phyloP scores from a whole-genome alignment of 2,329 filamentous ascomycete genomes.

The Leptosphaerulina australis region DNA sequence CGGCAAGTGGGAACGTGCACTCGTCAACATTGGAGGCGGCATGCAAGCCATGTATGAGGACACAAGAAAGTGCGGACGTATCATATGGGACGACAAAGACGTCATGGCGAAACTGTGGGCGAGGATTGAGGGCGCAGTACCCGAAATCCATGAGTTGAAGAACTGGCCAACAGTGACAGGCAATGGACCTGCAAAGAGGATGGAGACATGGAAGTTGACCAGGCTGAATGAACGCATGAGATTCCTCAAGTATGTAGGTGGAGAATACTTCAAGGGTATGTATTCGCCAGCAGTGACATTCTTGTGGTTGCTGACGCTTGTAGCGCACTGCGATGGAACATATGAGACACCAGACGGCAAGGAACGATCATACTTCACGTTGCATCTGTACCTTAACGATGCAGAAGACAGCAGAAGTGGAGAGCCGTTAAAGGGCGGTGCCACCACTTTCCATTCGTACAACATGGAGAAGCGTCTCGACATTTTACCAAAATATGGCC shows the following conservation, averaged over 20 bases:
- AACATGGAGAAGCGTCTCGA: conserved; percentile 46
- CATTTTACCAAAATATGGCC: conserved; percentile 58
- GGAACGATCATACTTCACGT: conserved; percentile 59
- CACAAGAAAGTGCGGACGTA: conserved; percentile 73
- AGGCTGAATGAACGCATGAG: conserved; percentile 75
- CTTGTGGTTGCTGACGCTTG: conserved; percentile 18
- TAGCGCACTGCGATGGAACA: conserved; percentile 70
- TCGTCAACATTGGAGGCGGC: conserved; percentile 70
- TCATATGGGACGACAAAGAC: conserved; percentile 72
- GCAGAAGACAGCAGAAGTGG: conserved; percentile 37
- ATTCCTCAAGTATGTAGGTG: conserved; percentile 73
- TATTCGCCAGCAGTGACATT: neutral
- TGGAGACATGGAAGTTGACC: conserved; percentile 52
- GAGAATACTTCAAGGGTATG: conserved; percentile 71
- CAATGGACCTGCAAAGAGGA: conserved; percentile 50
- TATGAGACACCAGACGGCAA: conserved; percentile 64
- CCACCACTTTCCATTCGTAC: conserved; percentile 58
- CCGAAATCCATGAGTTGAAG: conserved; percentile 56
- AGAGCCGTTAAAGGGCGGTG: conserved; percentile 57
- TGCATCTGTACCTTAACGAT: conserved; percentile 63
- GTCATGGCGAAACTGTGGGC: conserved; percentile 68
- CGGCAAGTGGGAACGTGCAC: conserved; percentile 67
- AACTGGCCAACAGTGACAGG: conserved; percentile 52
- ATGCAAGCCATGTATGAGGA: conserved; percentile 63
- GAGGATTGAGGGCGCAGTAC: conserved; percentile 57